Evolutionary conservation across 108 stramenopile genomes (phyloP).

Genomic region (Pseudonitzschia delicatissima): DNA sequence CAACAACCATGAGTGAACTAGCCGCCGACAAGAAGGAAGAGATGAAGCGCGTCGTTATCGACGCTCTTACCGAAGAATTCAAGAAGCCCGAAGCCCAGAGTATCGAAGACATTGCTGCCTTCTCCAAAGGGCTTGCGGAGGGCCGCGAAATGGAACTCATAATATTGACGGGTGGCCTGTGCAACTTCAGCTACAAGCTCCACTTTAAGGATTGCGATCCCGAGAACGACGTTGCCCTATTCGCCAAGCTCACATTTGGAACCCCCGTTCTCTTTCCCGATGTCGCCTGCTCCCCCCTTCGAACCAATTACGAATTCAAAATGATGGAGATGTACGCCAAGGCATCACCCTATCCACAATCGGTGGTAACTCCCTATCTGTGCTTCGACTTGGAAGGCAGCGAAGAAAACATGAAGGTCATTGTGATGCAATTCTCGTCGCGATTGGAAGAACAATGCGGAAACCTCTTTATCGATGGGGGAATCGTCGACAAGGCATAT

Average conservation of each 20-base stretch:
- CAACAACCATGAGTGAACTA: too few species aligned
- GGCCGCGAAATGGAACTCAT: background rate
- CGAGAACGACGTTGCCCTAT: conserved; percentile 7
- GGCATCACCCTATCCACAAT: conserved; percentile 4
- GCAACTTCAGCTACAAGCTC: conserved; percentile 20
- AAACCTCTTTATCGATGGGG: conserved; percentile 49
- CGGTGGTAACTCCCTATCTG: conserved; percentile 10
- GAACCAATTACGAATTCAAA: conserved; percentile 9
- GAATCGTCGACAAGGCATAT: conserved; percentile 31
- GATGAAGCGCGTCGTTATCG: background rate
- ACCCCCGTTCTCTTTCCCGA: conserved; percentile 1
- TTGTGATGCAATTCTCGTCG: conserved; percentile 42
- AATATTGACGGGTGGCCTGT: conserved; percentile 14
- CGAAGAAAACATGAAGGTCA: conserved; percentile 35
- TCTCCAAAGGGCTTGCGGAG: background rate
- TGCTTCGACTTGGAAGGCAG: conserved; percentile 20
- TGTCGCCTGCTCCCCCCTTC: background rate
- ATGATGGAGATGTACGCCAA: conserved; percentile 1
- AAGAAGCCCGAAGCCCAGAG: background rate
- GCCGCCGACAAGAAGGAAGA: conserved; percentile 2
- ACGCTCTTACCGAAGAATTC: background rate
- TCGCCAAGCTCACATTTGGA: conserved; percentile 23
- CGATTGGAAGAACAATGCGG: conserved; percentile 33
- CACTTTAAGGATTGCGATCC: background rate
- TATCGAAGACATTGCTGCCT: background rate